A percentile compares a stretch with the other conserved stretches of the same genome.
These are phyloP conservation scores for Boletales sp. DNA, from an alignment of 768 basidiomycete species.

Conservation along the genomic window DNA sequence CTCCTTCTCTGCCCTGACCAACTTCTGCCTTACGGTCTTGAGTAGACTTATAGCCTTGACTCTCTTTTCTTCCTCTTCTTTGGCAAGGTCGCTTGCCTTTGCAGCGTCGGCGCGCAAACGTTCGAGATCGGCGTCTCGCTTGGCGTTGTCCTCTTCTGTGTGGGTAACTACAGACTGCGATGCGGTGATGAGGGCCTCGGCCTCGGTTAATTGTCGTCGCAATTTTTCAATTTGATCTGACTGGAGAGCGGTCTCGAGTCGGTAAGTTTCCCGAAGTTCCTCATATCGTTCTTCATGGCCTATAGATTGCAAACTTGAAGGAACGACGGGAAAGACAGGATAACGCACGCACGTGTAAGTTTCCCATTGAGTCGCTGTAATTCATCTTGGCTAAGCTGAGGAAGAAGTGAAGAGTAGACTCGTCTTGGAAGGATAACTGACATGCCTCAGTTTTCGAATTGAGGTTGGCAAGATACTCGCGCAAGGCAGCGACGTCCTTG, in stretches of 20 bases:
- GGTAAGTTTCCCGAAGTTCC: slow-evolving; percentile 82
- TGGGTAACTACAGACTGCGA: slow-evolving; percentile 46
- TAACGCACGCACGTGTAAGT: slow-evolving; percentile 57
- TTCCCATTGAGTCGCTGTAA: slow-evolving; percentile 70
- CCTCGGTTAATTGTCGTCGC: slow-evolving; percentile 61
- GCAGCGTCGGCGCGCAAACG: slow-evolving; percentile 63
- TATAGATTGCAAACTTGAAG: slow-evolving; percentile 29
- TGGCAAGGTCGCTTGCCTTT: slow-evolving; percentile 56
- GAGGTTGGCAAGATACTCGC: slow-evolving; percentile 68
- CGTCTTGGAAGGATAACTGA: not conserved
- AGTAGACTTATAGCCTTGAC: slow-evolving; percentile 88
- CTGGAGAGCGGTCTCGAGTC: slow-evolving; percentile 75
- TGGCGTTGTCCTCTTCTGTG: slow-evolving; percentile 47
- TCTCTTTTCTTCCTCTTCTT: slow-evolving; percentile 97
- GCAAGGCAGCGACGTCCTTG: slow-evolving; percentile 61
- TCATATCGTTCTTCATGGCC: slow-evolving; percentile 83
- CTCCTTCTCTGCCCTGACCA: slow-evolving; percentile 96
- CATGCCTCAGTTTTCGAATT: slow-evolving; percentile 69
- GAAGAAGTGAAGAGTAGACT: not conserved
- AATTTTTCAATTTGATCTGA: slow-evolving; percentile 70
- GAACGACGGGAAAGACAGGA: not conserved
- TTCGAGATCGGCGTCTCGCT: slow-evolving; percentile 52
- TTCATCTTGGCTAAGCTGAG: slow-evolving; percentile 71
- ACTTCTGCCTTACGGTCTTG: slow-evolving; percentile 93
- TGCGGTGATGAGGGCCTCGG: slow-evolving; percentile 65